Conservation (phyloP, 1,284 basidiomycete genomes). For the Ganoderma lucidum region DNA sequence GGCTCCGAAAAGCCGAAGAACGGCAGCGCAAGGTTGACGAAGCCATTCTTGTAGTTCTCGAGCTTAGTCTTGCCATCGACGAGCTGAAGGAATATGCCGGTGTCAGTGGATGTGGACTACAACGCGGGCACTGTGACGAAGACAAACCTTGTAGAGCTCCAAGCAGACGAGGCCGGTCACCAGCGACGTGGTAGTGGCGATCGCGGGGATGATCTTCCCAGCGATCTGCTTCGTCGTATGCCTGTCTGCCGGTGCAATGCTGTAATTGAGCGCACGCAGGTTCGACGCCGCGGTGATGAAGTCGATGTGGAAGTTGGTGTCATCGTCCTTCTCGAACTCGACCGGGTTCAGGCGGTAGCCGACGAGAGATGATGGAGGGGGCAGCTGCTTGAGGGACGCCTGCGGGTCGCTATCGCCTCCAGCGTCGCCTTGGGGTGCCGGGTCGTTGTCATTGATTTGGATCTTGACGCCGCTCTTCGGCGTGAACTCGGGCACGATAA, state of each 20-base stretch:
- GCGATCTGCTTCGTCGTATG: slow-evolving; percentile 99
- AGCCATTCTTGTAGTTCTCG: slow-evolving; percentile 98
- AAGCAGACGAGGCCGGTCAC: slow-evolving; percentile 96
- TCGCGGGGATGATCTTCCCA: slow-evolving; percentile 99
- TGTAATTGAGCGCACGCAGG: slow-evolving; percentile 96
- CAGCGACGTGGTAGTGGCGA: slow-evolving; percentile 97
- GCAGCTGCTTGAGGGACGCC: slow-evolving; percentile 76
- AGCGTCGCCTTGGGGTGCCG: slow-evolving; percentile 62
- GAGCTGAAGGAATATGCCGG: slow-evolving; percentile 58
- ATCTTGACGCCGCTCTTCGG: slow-evolving; percentile 95
- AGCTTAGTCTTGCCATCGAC: slow-evolving; percentile 95
- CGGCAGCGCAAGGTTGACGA: slow-evolving; percentile 96
- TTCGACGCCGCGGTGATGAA: slow-evolving; percentile 99
- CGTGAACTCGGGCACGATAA: slow-evolving; percentile 92
- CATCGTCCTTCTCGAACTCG: slow-evolving; percentile 99
- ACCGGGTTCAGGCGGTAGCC: slow-evolving; percentile 96
- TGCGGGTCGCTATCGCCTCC: slow-evolving; percentile 57
- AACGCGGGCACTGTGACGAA: not conserved
- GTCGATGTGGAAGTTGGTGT: slow-evolving; percentile 98
- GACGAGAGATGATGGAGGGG: slow-evolving; percentile 89
- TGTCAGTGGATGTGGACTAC: slow-evolving; percentile 12
- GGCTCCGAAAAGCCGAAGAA: slow-evolving; percentile 99
- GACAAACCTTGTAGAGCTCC: slow-evolving; percentile 92
- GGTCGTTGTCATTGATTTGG: slow-evolving; percentile 95
- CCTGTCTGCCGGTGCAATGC: slow-evolving; percentile 87